A percentile compares a stretch with the other conserved stretches of the same genome.
phyloP scores from a whole-genome alignment of 768 basidiomycete species.

The Mrakia frigida region DNA sequence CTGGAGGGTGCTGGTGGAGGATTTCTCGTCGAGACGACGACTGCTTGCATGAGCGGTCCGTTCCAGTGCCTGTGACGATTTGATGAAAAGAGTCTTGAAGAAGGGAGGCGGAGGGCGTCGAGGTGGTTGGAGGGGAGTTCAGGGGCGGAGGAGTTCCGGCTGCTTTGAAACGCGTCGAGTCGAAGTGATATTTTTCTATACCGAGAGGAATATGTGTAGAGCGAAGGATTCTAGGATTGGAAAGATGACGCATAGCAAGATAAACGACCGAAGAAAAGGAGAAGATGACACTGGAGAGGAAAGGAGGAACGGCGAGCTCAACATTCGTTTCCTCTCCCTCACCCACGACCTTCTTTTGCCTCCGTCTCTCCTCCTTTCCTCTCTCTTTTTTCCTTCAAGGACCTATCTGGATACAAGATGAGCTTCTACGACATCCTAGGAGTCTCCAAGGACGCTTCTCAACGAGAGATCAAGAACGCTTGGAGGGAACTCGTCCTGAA shows the following conservation, averaged over 20 bases:
- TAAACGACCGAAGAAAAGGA: no score
- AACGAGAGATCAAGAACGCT: conserved; percentile 15
- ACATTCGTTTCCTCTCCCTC: not conserved
- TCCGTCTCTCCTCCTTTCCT: not conserved
- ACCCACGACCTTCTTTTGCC: not conserved
- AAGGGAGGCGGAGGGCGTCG: no score
- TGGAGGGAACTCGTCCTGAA: conserved; percentile 26
- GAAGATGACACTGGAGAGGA: no score
- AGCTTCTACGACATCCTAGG: conserved; percentile 15
- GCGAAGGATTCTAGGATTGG: no score
- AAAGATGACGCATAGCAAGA: no score
- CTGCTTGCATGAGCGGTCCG: not conserved
- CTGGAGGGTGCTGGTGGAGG: not conserved
- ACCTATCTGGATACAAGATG: not conserved
- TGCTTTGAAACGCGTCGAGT: no score
- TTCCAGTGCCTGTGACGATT: not conserved
- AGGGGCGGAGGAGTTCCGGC: no score
- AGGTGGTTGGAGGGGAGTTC: no score
- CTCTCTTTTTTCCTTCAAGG: not conserved
- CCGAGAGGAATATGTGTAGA: no score
- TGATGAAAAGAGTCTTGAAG: no score
- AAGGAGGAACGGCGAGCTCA: not conserved
- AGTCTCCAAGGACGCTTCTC: not conserved
- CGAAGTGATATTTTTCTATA: no score
- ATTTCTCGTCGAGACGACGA: not conserved